Percentiles rank a stretch among this genome's conserved stretches.
Evolutionary conservation across 2,329 filamentous ascomycete species (phyloP).

Genomic region (Parafenestella ontariensis): DNA sequence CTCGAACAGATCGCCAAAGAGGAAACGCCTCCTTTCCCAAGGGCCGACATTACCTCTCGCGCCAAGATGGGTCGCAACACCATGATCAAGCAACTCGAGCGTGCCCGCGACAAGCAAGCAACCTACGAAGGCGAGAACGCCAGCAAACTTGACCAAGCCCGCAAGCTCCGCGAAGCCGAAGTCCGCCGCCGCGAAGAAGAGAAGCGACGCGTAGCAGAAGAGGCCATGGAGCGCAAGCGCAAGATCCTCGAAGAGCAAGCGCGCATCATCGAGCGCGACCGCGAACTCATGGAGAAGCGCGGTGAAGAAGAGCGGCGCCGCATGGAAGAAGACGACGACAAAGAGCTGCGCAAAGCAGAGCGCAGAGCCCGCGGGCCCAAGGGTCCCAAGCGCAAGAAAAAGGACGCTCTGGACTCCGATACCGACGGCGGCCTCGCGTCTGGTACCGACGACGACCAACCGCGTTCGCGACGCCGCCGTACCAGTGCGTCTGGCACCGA

Average conservation of each 20-base stretch:
- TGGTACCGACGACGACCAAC: slow-evolving; percentile 48
- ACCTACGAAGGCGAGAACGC: slow-evolving; percentile 95
- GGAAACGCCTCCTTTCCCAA: slow-evolving; percentile 82
- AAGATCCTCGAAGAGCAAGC: slow-evolving; percentile 88
- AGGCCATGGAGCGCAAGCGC: slow-evolving; percentile 75
- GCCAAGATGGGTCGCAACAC: slow-evolving; percentile 98
- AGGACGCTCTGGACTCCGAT: slow-evolving; percentile 59
- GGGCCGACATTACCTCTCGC: slow-evolving; percentile 88
- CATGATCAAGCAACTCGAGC: slow-evolving; percentile 87
- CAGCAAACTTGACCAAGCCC: slow-evolving; percentile 81
- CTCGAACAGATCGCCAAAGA: slow-evolving; percentile 66
- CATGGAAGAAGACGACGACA: slow-evolving; percentile 70
- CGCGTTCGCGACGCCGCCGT: slow-evolving; percentile 43
- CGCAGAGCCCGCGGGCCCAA: slow-evolving; percentile 60
- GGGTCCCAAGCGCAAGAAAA: slow-evolving; percentile 66
- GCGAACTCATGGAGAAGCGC: slow-evolving; percentile 73
- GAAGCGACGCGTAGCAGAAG: slow-evolving; percentile 70
- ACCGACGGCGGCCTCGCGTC: slow-evolving; percentile 51
- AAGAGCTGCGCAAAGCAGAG: slow-evolving; percentile 75
- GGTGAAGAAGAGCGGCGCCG: slow-evolving; percentile 72
- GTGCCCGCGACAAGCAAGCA: slow-evolving; percentile 81
- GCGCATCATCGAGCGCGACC: slow-evolving; percentile 76
- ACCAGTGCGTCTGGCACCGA: slow-evolving; percentile 49
- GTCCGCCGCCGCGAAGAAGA: slow-evolving; percentile 79
- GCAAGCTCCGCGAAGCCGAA: slow-evolving; percentile 81